Base-by-base conservation (phyloP, 306 rosid species). In the Cicer arietinum region DNA sequence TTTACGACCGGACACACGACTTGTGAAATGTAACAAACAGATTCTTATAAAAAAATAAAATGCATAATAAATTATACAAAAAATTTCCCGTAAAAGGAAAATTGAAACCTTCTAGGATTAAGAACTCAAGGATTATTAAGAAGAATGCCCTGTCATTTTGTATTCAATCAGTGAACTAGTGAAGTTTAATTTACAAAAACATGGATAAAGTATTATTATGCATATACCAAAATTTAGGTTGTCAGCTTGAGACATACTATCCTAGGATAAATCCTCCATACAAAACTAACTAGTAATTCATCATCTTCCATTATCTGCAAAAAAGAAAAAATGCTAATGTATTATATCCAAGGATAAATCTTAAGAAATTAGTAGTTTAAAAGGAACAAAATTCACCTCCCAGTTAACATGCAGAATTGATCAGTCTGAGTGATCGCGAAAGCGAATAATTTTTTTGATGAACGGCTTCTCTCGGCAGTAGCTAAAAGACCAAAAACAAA, bases 381-480 rank as follows among this genome's bases (percentile, higher is more conserved):
- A 73, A 54, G 75, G 69, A 67, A 75, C 54, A 75, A 22, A 65
- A 66, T 76, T 63, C 57, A 77, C 83, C 85, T 54, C 41, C 9
- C 45, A 18, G 47, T 57, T 63, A 74, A 68, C 20, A 63, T 56
- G 71, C 80, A 53, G 30, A 64, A 48, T 6, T 79, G 82, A 54
- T 89, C 84, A 94, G 87, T 91, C 96, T 0, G 88, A 71, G 74
- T 94, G 96, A 74, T 86, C 88, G 2, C 87, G 91, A 76, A 90
- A 86, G 64, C 85, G 87, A 80, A 87, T 73, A 17, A 90, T 82
- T 84, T 74, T 89, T 74, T 77, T 85, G 88, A 94, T 82, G 80
- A 94, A 92, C 10, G 90, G 72, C 60, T 85, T 91, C 84, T 91
- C 98, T 25, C 81, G 82, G 41, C 73, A 69, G 77, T 90, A 94